Percentiles rank a stretch among this genome's conserved stretches.
Evolutionary conservation across 441 rosid species (phyloP).

Genomic region (Pelargonium cotyledonis): DNA sequence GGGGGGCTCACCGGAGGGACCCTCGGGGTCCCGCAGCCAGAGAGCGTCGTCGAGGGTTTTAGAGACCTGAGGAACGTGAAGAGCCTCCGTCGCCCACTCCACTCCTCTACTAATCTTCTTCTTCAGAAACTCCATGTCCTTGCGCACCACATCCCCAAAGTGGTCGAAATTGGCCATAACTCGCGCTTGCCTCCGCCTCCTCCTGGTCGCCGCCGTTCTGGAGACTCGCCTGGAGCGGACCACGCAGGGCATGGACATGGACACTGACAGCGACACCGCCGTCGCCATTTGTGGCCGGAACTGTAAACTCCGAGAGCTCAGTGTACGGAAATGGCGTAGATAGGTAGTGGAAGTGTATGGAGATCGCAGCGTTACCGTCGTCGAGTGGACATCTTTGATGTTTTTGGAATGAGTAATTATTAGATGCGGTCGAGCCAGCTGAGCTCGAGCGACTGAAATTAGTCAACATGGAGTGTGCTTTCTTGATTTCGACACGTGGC

Average conservation of each 20-base stretch:
- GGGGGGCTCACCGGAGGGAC: no score
- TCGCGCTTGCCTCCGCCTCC: conserved; percentile 24
- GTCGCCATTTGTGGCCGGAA: conserved; percentile 21
- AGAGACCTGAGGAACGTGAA: conserved; percentile 53
- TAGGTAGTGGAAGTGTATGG: neutral
- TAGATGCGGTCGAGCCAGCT: neutral
- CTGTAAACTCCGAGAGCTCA: neutral
- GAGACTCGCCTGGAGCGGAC: conserved; percentile 15
- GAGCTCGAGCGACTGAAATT: neutral
- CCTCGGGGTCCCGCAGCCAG: conserved; percentile 79
- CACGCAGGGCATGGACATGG: conserved; percentile 20
- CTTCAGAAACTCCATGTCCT: conserved; percentile 58
- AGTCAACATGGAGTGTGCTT: no score
- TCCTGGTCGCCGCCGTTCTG: conserved; percentile 32
- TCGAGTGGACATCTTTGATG: no score
- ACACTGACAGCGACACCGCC: conserved; percentile 13
- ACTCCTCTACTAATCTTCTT: conserved; percentile 49
- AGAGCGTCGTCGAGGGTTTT: conserved; percentile 52
- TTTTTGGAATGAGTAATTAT: neutral
- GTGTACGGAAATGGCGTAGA: neutral
- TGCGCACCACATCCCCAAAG: conserved; percentile 52
- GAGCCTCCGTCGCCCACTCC: conserved; percentile 58
- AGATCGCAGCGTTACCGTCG: neutral
- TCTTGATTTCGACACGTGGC: no score
- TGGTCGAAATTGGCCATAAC: conserved; percentile 48